Conservation (phyloP, 345 rosid species). For the Triadica sebifera region DNA sequence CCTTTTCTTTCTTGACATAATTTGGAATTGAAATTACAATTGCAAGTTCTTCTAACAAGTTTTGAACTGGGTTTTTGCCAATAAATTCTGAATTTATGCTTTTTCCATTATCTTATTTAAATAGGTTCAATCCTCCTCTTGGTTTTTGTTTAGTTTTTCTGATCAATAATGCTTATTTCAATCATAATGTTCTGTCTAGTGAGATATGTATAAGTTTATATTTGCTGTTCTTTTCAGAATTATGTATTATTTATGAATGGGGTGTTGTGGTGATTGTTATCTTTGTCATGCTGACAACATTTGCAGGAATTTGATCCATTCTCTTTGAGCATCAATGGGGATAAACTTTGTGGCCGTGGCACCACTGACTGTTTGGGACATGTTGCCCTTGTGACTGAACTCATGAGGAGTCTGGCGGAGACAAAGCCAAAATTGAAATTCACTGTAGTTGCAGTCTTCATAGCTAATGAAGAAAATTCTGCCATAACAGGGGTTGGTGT, state of each 20-base stretch:
- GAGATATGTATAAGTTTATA: not conserved
- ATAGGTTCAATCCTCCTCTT: not conserved
- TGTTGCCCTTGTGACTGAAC: conserved; percentile 83
- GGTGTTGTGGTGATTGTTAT: not conserved
- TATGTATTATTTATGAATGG: not conserved
- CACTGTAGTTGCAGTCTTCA: conserved; percentile 84
- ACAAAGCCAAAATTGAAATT: conserved; percentile 68
- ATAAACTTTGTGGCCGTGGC: conserved; percentile 89
- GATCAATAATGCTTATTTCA: not conserved
- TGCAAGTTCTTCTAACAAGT: not conserved
- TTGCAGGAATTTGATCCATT: conserved; percentile 94
- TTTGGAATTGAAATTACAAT: not conserved
- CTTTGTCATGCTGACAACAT: conserved; percentile 4
- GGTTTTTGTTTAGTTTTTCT: not conserved
- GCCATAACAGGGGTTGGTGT: conserved; percentile 82
- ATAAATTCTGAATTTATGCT: not conserved
- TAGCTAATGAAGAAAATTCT: conserved; percentile 92
- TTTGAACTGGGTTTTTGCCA: not conserved
- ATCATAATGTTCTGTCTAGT: not conserved
- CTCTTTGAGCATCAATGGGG: conserved; percentile 77
- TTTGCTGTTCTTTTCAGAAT: not conserved
- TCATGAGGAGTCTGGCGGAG: conserved; percentile 84
- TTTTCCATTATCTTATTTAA: not conserved
- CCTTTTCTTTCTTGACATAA: not conserved
- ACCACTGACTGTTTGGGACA: conserved; percentile 99